A percentile compares a stretch with the other conserved stretches of the same genome.
phyloP scores from a whole-genome alignment of 2,329 filamentous ascomycete species.

The Leptographium flavum region DNA sequence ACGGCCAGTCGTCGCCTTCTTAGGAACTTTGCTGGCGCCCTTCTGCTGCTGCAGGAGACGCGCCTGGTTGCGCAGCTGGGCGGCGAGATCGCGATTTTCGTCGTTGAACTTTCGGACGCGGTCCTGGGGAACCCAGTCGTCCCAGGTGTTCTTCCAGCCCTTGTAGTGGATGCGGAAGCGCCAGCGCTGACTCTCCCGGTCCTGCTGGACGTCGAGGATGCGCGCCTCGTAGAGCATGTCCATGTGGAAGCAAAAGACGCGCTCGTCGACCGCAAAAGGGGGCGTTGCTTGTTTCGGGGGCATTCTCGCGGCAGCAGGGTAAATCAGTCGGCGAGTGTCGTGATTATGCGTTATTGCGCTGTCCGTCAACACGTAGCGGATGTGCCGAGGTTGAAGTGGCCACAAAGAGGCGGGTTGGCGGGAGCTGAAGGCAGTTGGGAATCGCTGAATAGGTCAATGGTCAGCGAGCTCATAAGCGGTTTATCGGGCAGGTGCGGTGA shows the following conservation, averaged over 20 bases:
- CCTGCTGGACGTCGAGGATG: constrained; percentile 62
- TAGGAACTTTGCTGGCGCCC: constrained; percentile 21
- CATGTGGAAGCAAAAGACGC: constrained; percentile 91
- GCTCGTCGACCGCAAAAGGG: constrained; percentile 65
- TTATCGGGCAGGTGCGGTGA: neutral
- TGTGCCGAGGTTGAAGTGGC: too few relatives aligned
- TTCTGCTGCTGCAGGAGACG: constrained; percentile 43
- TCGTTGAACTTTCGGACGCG: constrained; percentile 88
- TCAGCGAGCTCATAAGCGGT: too few relatives aligned
- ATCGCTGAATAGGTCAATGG: too few relatives aligned
- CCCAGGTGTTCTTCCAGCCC: constrained; percentile 99
- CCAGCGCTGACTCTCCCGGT: constrained; percentile 27
- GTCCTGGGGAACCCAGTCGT: constrained; percentile 94
- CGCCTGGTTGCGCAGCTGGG: constrained; percentile 55
- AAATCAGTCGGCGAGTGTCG: too few relatives aligned
- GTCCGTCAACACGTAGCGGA: too few relatives aligned
- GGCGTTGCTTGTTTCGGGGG: constrained; percentile 26
- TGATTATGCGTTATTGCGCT: too few relatives aligned
- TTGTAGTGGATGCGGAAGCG: constrained; percentile 97
- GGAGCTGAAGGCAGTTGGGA: too few relatives aligned
- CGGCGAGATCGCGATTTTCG: constrained; percentile 83
- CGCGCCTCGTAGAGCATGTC: constrained; percentile 97
- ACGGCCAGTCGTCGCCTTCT: constrained; percentile 28
- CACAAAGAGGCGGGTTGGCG: too few relatives aligned
- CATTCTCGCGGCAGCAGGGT: too few relatives aligned